These are phyloP conservation scores for Bolboschoenoplectus hybrid DNA, from an alignment of 202 grass and related monocot species.

Conservation along the genomic window DNA sequence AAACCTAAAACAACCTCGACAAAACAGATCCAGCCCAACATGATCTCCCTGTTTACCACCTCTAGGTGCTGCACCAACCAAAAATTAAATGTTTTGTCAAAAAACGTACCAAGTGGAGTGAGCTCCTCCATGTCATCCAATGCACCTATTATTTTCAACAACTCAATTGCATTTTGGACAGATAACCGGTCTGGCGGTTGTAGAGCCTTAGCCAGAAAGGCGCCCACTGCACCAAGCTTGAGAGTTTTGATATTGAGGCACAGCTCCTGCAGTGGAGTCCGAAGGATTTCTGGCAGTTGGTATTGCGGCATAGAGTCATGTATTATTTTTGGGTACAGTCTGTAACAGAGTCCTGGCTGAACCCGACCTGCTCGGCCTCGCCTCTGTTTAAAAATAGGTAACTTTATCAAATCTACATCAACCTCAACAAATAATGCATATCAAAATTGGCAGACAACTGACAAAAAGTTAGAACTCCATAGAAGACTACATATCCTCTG, in stretches of 20 bases:
- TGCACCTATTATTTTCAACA: slow-evolving; percentile 92
- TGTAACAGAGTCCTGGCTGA: slow-evolving; percentile 83
- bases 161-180: slow-evolving; percentile 89
- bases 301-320: slow-evolving; percentile 87
- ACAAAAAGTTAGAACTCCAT: background rate
- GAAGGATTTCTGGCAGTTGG: slow-evolving; percentile 97
- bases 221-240: slow-evolving; percentile 70
- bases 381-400: slow-evolving; percentile 58
- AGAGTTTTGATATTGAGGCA: slow-evolving; percentile 97
- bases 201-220: slow-evolving; percentile 89
- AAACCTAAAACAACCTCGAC: slow-evolving; percentile 6
- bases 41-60: background rate
- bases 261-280: slow-evolving; percentile 95
- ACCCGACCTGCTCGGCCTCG: slow-evolving; percentile 89
- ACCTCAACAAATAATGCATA: background rate
- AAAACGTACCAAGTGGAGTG: slow-evolving; percentile 76
- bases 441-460: background rate
- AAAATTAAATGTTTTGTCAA: background rate
- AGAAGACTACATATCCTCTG: background rate
- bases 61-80: background rate
- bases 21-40: slow-evolving; percentile 5
- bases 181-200: slow-evolving; percentile 89
- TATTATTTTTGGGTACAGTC: slow-evolving; percentile 91
- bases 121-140: slow-evolving; percentile 89
- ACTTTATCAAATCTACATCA: slow-evolving; percentile 2